Conservation (phyloP, 2,329 filamentous ascomycete genomes). For the Phyllosticta ampelicida region DNA sequence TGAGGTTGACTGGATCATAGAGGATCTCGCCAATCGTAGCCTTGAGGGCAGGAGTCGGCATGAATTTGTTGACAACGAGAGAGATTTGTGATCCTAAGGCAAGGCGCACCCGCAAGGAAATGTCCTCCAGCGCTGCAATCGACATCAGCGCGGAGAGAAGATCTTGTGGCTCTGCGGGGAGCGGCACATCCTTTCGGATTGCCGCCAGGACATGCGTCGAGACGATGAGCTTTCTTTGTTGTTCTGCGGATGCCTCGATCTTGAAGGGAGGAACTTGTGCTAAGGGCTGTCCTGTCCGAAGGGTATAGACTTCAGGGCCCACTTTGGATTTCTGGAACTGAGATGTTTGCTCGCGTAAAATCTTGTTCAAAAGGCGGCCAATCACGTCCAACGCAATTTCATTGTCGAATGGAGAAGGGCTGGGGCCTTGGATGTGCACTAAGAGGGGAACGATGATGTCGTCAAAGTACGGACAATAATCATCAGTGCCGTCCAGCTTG, state of each 20-base stretch:
- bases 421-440: conserved; percentile 24
- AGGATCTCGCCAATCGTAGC: conserved; percentile 31
- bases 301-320: conserved; percentile 43
- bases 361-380: conserved; percentile 49
- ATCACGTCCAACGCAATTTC: conserved; percentile 47
- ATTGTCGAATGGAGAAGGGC: conserved; percentile 31
- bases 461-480: conserved; percentile 34
- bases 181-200: conserved; percentile 25
- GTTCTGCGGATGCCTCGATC: conserved; percentile 19
- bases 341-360: conserved; percentile 43
- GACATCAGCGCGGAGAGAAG: conserved; percentile 28
- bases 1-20: conserved; percentile 20
- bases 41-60: conserved; percentile 30
- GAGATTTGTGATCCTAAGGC: conserved; percentile 34
- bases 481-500: conserved; percentile 36
- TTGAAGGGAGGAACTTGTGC: conserved; percentile 24
- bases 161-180: conserved; percentile 22
- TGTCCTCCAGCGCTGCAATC: conserved; percentile 21
- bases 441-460: conserved; percentile 36
- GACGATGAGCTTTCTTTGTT: conserved; percentile 41
- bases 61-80: conserved; percentile 39
- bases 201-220: conserved; percentile 48
- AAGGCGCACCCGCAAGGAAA: conserved; percentile 21
- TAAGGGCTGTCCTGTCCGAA: conserved; percentile 33
- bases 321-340: conserved; percentile 41